A percentile compares a stretch with the other conserved stretches of the same genome.
Evolutionary conservation across 2,329 filamentous ascomycete genomes (phyloP).

Genomic region (Stenocarpella maydis): DNA sequence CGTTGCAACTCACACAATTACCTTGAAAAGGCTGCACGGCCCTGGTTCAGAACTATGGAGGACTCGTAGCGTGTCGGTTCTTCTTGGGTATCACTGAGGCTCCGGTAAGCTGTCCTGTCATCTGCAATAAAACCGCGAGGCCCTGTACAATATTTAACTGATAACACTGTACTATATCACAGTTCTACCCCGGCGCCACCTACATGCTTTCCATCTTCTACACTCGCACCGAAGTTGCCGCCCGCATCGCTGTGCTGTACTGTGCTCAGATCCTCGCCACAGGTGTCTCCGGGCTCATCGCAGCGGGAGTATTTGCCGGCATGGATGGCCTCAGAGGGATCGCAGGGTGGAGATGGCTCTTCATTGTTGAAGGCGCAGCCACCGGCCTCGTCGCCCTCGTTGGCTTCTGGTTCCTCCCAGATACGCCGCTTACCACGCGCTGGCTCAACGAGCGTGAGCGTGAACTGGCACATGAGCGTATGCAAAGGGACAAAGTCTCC

Average conservation of each 20-base stretch:
- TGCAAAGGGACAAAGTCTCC: constrained; percentile 7
- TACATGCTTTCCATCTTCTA: constrained; percentile 71
- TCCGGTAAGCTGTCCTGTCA: constrained; percentile 35
- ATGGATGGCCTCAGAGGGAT: constrained; percentile 53
- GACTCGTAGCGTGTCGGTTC: constrained; percentile 53
- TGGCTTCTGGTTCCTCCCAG: constrained; percentile 31
- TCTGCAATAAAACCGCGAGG: constrained; percentile 33
- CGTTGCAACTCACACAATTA: background rate
- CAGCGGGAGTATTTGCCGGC: constrained; percentile 67
- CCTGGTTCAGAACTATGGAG: constrained; percentile 50
- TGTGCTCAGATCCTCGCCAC: constrained; percentile 72
- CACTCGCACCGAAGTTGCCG: constrained; percentile 68
- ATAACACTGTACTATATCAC: background rate
- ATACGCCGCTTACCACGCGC: constrained; percentile 20
- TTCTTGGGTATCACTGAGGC: constrained; percentile 53
- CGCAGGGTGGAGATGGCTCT: constrained; percentile 50
- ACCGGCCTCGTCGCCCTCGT: constrained; percentile 43
- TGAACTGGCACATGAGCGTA: constrained; percentile 22
- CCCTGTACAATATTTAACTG: background rate
- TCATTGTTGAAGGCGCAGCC: constrained; percentile 41
- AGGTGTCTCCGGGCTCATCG: constrained; percentile 72
- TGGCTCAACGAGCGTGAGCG: constrained; percentile 25
- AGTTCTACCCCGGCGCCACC: constrained; percentile 48
- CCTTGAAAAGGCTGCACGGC: constrained; percentile 44
- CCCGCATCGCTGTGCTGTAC: constrained; percentile 66